These are phyloP conservation scores for Pseudopithomyces maydicus DNA, from an alignment of 2,329 filamentous ascomycete species.

Conservation along the genomic window DNA sequence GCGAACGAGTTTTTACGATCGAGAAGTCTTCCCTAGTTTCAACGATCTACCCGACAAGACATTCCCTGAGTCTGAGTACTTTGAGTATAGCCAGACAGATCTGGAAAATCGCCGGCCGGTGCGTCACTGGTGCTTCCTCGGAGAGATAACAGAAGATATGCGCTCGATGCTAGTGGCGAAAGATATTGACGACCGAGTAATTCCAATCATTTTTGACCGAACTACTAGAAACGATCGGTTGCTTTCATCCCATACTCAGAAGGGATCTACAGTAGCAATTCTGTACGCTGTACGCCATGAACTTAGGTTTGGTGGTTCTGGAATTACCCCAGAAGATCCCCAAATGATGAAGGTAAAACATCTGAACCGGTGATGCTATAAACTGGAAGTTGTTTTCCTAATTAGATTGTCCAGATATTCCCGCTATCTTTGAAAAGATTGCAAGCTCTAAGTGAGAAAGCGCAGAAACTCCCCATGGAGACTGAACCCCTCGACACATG, in stretches of 20 bases:
- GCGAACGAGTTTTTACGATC: conserved; percentile 20
- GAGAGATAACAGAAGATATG: conserved; percentile 25
- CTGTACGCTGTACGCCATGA: conserved; percentile 15
- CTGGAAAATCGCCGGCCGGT: conserved; percentile 15
- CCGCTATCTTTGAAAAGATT: conserved; percentile 22
- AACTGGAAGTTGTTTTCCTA: conserved; percentile 13
- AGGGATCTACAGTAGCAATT: conserved; percentile 27
- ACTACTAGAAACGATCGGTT: conserved; percentile 30
- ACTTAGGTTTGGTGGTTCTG: conserved; percentile 18
- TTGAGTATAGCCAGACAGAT: conserved; percentile 3
- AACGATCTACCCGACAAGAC: conserved; percentile 17
- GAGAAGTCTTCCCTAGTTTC: conserved; percentile 23
- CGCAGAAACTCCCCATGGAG: no score
- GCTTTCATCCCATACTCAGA: conserved; percentile 13
- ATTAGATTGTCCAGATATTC: conserved; percentile 19
- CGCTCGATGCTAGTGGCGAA: conserved; percentile 23
- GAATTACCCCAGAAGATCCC: conserved; percentile 21
- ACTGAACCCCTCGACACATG: neutral
- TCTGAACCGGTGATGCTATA: conserved; percentile 10
- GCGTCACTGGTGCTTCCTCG: conserved; percentile 28
- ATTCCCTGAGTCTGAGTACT: conserved; percentile 12
- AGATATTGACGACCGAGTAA: conserved; percentile 26
- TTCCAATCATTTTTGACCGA: conserved; percentile 36
- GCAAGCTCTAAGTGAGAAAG: neutral
- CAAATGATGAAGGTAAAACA: conserved; percentile 23